Percentiles rank a stretch among this genome's conserved stretches.
Conservation (phyloP, 495 filamentous ascomycete species). For the Penicillium cinerascens region DNA sequence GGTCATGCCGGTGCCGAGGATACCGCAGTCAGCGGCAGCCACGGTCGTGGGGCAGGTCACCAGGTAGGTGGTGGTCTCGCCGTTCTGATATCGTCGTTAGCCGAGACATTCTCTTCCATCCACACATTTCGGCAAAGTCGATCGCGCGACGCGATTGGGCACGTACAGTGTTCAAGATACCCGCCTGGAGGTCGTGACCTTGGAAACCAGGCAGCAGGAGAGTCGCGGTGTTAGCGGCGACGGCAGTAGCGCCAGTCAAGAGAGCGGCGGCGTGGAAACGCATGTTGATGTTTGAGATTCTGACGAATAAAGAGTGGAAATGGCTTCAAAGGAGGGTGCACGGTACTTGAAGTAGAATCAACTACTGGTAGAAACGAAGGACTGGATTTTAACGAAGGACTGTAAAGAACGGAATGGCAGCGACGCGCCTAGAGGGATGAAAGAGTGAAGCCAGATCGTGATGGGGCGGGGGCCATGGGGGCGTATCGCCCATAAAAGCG, state of each 20-base stretch:
- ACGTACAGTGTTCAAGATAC: slow-evolving; percentile 27
- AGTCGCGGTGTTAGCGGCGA: slow-evolving; percentile 28
- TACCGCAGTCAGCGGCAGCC: slow-evolving; percentile 18
- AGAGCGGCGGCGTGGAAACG: slow-evolving; percentile 28
- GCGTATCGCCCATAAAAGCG: not conserved
- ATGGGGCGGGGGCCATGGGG: slow-evolving; percentile 6
- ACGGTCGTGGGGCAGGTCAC: slow-evolving; percentile 24
- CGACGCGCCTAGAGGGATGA: slow-evolving; percentile 11
- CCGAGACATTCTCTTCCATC: not conserved
- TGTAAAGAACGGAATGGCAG: slow-evolving; percentile 17
- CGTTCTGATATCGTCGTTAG: slow-evolving; percentile 11
- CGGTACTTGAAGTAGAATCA: slow-evolving; percentile 18
- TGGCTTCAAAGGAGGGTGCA: slow-evolving; percentile 17
- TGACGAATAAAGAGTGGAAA: slow-evolving; percentile 23
- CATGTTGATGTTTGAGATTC: slow-evolving; percentile 22
- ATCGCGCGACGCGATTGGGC: not conserved
- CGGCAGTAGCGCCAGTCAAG: slow-evolving; percentile 27
- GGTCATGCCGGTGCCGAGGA: slow-evolving; percentile 24
- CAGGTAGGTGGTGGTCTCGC: slow-evolving; percentile 28
- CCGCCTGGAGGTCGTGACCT: slow-evolving; percentile 20
- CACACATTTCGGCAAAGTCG: not conserved
- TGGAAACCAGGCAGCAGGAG: slow-evolving; percentile 31
- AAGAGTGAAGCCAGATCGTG: slow-evolving; percentile 2
- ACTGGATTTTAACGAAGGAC: slow-evolving; percentile 21
- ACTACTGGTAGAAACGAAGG: slow-evolving; percentile 25